A percentile compares a stretch with the other conserved stretches of the same genome.
Conservation (phyloP, 2,329 filamentous ascomycete genomes). For the Thelonectria blattea region DNA sequence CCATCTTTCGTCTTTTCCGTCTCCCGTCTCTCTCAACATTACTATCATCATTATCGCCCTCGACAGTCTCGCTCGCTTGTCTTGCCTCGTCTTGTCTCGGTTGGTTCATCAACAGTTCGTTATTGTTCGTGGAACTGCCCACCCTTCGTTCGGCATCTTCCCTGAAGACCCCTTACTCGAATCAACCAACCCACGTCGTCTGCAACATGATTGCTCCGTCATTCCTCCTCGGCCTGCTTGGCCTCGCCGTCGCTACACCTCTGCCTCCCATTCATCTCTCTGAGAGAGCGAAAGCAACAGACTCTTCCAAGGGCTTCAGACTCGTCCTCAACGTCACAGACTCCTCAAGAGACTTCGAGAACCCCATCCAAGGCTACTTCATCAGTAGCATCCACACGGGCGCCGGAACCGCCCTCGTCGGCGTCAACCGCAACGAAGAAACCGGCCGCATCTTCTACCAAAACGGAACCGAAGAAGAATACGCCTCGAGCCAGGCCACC, state of each 20-base stretch:
- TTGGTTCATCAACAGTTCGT: not conserved
- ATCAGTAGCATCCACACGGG: slow-evolving; percentile 52
- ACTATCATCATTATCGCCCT: not conserved
- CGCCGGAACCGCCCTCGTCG: slow-evolving; percentile 48
- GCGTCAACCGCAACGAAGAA: slow-evolving; percentile 38
- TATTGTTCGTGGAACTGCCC: not conserved
- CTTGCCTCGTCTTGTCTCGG: not conserved
- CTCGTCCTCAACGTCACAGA: slow-evolving; percentile 54
- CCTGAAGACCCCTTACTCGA: not conserved
- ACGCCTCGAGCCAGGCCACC: slow-evolving; percentile 40
- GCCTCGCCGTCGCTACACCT: slow-evolving; percentile 36
- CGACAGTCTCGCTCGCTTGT: not conserved
- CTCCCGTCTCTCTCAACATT: not conserved
- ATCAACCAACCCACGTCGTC: not conserved
- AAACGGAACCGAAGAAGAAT: slow-evolving; percentile 52
- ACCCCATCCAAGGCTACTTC: slow-evolving; percentile 49
- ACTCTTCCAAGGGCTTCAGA: slow-evolving; percentile 44
- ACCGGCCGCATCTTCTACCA: slow-evolving; percentile 52
- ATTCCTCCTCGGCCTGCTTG: slow-evolving; percentile 33
- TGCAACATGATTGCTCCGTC: slow-evolving; percentile 34
- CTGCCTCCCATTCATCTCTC: slow-evolving; percentile 7
- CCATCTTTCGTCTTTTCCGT: not conserved
- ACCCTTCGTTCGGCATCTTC: not conserved
- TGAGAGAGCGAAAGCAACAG: slow-evolving; percentile 25
- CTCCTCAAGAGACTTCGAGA: slow-evolving; percentile 46